Evolutionary conservation across 164 flowering plant genomes (phyloP).

Genomic region (Piper betle): DNA sequence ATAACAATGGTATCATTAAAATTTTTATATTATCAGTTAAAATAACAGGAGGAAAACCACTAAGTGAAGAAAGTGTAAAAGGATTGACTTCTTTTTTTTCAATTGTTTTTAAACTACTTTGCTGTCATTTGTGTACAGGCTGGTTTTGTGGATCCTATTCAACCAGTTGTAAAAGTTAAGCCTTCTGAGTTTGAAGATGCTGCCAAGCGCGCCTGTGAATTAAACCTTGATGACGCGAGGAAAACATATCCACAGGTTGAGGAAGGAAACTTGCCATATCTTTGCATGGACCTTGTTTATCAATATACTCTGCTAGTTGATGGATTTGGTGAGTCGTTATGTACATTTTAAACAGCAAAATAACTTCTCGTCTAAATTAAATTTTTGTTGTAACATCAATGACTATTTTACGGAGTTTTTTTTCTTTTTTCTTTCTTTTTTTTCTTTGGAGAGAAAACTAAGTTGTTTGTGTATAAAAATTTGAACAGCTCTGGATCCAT

Average conservation of each 20-base stretch:
- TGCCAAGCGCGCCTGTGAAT: slow-evolving; percentile 36
- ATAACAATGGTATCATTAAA: too few species aligned
- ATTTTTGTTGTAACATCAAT: not conserved
- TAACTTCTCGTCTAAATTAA: not conserved
- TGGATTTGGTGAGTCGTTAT: slow-evolving; percentile 37
- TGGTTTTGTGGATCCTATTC: slow-evolving; percentile 33
- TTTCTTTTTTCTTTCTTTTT: not conserved
- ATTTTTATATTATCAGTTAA: too few species aligned
- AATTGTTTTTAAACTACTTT: too few species aligned
- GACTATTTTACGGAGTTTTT: not conserved
- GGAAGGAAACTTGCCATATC: slow-evolving; percentile 29
- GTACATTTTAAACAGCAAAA: not conserved
- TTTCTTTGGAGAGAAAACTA: too few species aligned
- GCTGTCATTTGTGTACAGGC: slow-evolving; percentile 30
- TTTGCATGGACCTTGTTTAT: slow-evolving; percentile 55
- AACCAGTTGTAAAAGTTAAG: slow-evolving; percentile 30
- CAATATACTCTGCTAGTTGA: slow-evolving; percentile 38
- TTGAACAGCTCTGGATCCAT: slow-evolving; percentile 54
- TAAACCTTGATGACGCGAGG: slow-evolving; percentile 25
- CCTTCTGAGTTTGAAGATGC: slow-evolving; percentile 39
- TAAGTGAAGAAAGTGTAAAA: too few species aligned
- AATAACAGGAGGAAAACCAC: too few species aligned
- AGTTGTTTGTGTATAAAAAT: not conserved
- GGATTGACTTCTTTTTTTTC: too few species aligned
- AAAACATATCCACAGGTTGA: slow-evolving; percentile 15